These are phyloP conservation scores for Dryadomyces quercivorus DNA, from an alignment of 2,329 filamentous ascomycete species.

Conservation along the genomic window DNA sequence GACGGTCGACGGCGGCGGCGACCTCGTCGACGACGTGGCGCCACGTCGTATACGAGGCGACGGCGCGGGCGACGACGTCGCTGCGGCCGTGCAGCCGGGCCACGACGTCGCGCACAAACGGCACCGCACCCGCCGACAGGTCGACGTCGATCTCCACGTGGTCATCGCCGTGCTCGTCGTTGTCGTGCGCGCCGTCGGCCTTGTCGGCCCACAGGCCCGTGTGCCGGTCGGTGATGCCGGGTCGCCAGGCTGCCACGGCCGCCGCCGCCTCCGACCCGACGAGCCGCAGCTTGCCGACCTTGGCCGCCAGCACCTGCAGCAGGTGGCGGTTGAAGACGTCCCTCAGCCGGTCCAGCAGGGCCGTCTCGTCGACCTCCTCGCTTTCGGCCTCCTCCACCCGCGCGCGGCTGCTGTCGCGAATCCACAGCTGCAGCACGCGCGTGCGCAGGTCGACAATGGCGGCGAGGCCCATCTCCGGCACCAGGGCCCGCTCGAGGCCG, in stretches of 20 bases:
- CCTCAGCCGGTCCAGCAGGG: conserved; percentile 55
- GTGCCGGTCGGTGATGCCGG: conserved; percentile 35
- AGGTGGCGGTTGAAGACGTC: conserved; percentile 57
- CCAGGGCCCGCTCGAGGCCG: conserved; percentile 50
- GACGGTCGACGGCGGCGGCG: conserved; percentile 46
- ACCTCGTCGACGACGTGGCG: conserved; percentile 58
- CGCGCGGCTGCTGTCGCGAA: conserved; percentile 52
- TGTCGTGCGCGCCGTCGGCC: neutral
- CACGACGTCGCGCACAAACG: conserved; percentile 58
- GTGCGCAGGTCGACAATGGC: conserved; percentile 49
- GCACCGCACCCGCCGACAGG: conserved; percentile 49
- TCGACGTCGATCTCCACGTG: conserved; percentile 50
- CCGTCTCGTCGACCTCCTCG: neutral
- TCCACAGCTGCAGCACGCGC: conserved; percentile 61
- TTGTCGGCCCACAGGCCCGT: conserved; percentile 47
- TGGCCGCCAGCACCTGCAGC: conserved; percentile 46
- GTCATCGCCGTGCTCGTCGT: conserved; percentile 14
- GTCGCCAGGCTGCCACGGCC: conserved; percentile 48
- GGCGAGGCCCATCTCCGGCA: neutral
- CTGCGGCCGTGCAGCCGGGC: conserved; percentile 62
- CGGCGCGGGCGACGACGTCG: conserved; percentile 48
- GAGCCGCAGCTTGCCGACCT: conserved; percentile 50
- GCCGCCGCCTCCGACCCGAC: conserved; percentile 54
- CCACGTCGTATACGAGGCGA: conserved; percentile 60
- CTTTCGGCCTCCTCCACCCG: conserved; percentile 15